These are phyloP conservation scores for Trichoderma sp. DNA, from an alignment of 2,329 filamentous ascomycete genomes.

Conservation along the genomic window DNA sequence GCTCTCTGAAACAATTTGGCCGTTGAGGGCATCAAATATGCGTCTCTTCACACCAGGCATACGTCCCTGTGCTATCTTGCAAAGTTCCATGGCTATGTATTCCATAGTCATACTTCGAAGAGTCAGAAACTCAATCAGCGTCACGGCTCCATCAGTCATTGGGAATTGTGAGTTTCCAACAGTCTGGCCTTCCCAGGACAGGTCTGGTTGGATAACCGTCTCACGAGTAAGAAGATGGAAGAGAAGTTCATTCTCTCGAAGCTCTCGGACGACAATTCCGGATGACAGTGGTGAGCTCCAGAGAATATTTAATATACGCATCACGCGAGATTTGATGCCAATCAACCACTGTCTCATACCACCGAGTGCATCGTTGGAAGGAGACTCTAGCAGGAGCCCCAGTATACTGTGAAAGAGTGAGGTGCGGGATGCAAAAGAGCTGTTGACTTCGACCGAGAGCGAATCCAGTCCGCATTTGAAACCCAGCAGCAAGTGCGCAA, in stretches of 20 bases:
- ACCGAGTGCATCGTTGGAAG: slow-evolving; percentile 58
- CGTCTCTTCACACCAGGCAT: slow-evolving; percentile 68
- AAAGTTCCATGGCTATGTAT: slow-evolving; percentile 82
- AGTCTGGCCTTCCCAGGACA: slow-evolving; percentile 70
- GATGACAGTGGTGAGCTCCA: slow-evolving; percentile 83
- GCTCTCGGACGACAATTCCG: slow-evolving; percentile 69
- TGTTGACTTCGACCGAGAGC: slow-evolving; percentile 64
- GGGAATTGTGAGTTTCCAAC: slow-evolving; percentile 65
- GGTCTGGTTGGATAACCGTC: slow-evolving; percentile 64
- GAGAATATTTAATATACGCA: slow-evolving; percentile 74
- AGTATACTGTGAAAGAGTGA: slow-evolving; percentile 85
- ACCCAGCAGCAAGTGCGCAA: slow-evolving; percentile 87
- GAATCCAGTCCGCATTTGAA: slow-evolving; percentile 74
- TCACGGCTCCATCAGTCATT: slow-evolving; percentile 62
- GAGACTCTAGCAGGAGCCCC: slow-evolving; percentile 66
- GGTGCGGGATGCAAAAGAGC: slow-evolving; percentile 67
- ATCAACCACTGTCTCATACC: slow-evolving; percentile 67
- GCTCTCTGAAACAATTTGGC: slow-evolving; percentile 65
- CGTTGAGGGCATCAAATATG: slow-evolving; percentile 72
- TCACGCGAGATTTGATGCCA: slow-evolving; percentile 63
- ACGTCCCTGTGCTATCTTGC: slow-evolving; percentile 67
- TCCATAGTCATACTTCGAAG: slow-evolving; percentile 76
- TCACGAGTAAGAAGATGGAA: slow-evolving; percentile 73
- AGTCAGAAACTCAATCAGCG: slow-evolving; percentile 74
- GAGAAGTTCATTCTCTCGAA: slow-evolving; percentile 77